Evolutionary conservation across 345 rosid genomes (phyloP), one percentile per base, ranked within the genome.

Genomic region (Durio zibethinus): DNA sequence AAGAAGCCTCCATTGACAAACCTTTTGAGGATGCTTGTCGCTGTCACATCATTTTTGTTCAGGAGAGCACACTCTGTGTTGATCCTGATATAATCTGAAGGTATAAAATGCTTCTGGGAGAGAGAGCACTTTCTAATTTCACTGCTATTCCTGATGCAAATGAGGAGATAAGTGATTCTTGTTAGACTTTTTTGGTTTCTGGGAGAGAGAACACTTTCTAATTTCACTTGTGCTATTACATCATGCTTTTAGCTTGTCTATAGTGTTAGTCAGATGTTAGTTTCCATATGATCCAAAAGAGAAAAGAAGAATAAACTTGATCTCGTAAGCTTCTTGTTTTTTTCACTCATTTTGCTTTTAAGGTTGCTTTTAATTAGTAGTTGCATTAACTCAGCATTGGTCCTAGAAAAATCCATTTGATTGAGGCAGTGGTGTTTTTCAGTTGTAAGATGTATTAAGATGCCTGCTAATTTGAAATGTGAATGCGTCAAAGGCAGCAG

Each of bases 1-100:
- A 93, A 85, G 98, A 90, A 83, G 97, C 92, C 36, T 90, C 84
- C 75, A 81, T 93, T 82, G 97, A 95, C 84, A 83, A 90, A 73
- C 99, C 99, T 78, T 91, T 89, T 61, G 99, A 92, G 83, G 93
- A 94, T 83, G 88, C 90, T 80, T 95, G 99, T 82, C 82, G 63
- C 76, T 89, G 98, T 85, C 97, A 89, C 83, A 88, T 95, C 80
- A 75, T 43, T 76, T 86, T 95, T 83, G 90, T 82, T 73, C 90
- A 86, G 72, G 99, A 90, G 63, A 86, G 81, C 85, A 85, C 87
- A 73, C 64, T 78, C 69, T 85, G 81, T 25, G 77, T 59, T 53
- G 92, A 90, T 80, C 81, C 83, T 31, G 87, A 88, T 77, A 78
- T 95, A 77, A 83, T 79, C 76, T 84, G 93, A 77, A 90, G 77